phyloP scores from a whole-genome alignment of 306 rosid species.

The Fagus crenata region DNA sequence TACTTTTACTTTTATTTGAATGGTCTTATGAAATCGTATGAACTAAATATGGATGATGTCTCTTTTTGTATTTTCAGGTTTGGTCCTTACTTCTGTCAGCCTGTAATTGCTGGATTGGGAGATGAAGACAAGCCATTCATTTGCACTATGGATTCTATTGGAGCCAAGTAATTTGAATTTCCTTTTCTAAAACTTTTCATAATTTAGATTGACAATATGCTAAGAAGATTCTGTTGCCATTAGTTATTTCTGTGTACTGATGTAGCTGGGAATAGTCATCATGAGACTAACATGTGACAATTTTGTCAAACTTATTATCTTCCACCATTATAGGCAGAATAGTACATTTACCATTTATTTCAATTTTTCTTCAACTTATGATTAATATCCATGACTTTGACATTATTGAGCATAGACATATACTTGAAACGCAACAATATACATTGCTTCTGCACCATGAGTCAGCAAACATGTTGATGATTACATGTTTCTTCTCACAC shows the following conservation, averaged over 20 bases:
- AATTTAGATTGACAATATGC: background rate
- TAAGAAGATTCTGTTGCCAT: background rate
- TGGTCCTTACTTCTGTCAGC: conserved; percentile 96
- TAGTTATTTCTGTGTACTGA: background rate
- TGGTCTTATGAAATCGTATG: background rate
- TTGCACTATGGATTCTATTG: conserved; percentile 94
- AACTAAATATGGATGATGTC: background rate
- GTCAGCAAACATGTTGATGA: background rate
- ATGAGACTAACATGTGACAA: background rate
- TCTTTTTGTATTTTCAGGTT: conserved; percentile 47
- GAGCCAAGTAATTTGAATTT: conserved; percentile 79
- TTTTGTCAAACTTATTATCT: background rate
- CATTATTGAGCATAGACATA: background rate
- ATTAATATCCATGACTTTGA: background rate
- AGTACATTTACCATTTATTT: background rate
- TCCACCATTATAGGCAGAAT: background rate
- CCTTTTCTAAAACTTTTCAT: background rate
- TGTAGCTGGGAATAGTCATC: background rate
- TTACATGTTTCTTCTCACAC: background rate
- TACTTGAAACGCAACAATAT: background rate
- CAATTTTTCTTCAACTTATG: background rate
- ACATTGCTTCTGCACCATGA: no score
- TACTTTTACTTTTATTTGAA: background rate
- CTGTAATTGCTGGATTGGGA: conserved; percentile 92
- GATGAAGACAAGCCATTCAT: conserved; percentile 89